Conservation (phyloP, 176 grass and related monocot genomes). For the Oryza glumipatula region DNA sequence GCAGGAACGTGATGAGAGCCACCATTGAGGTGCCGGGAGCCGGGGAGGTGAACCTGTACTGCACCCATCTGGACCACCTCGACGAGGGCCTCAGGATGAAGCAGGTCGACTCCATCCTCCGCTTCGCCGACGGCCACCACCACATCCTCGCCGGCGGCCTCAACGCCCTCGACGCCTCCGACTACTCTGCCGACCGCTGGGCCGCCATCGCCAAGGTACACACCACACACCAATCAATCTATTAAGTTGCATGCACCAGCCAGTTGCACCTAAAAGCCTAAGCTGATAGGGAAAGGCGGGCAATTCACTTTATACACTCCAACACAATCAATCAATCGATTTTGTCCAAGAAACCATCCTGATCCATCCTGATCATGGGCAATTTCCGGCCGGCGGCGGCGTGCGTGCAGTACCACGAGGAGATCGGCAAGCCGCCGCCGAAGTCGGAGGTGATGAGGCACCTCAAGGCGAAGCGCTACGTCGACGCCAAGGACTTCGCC, state of each 20-base stretch:
- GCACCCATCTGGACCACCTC: constrained; percentile 98
- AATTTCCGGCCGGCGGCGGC: neutral
- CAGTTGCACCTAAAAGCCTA: too few relatives aligned
- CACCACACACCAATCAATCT: neutral
- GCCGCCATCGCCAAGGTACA: constrained; percentile 87
- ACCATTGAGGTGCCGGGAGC: constrained; percentile 80
- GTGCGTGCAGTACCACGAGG: constrained; percentile 75
- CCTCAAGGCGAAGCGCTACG: constrained; percentile 76
- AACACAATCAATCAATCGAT: neutral
- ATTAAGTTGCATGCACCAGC: too few relatives aligned
- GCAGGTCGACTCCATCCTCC: constrained; percentile 82
- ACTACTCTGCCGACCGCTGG: constrained; percentile 91
- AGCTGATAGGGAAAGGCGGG: too few relatives aligned
- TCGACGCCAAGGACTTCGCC: constrained; percentile 89
- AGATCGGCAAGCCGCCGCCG: constrained; percentile 93
- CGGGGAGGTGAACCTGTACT: constrained; percentile 87
- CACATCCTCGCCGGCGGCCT: constrained; percentile 92
- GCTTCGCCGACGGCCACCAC: constrained; percentile 58
- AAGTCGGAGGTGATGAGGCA: constrained; percentile 96
- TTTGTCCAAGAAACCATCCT: neutral
- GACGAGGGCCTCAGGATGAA: constrained; percentile 94
- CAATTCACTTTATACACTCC: too few relatives aligned
- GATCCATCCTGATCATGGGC: neutral
- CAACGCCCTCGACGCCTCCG: constrained; percentile 87
- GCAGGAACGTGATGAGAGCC: constrained; percentile 91